Base-by-base conservation (phyloP, 2,329 filamentous ascomycete species). In the Paracorniculantispora psalliotae region DNA sequence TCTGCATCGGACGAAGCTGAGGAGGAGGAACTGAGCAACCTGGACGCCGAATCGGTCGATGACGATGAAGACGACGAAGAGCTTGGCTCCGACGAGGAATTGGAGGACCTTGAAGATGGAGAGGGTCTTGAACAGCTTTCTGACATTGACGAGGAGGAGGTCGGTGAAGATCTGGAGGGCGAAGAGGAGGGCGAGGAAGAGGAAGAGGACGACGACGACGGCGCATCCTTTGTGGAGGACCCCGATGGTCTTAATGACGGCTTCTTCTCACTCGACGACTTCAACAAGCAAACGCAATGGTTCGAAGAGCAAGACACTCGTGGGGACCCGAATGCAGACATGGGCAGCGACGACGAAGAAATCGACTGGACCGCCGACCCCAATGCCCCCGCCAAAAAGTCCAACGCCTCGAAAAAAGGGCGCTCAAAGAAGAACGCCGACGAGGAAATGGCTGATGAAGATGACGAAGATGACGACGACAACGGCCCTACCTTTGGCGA, bases 261-360 rank as follows among this genome's bases (percentile, higher is more conserved):
- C 5, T 99, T 99, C 77, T 99, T 99, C 76, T 96, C 91, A 17
- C 93, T 99, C 67, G 92, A 97, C 67, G 87, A 96, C 61, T 99
- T 99, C 82, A 99, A 99, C 79, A 91, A 88, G 70, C 90, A 96
- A 70, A 91, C 92, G 2, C 91, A 96, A 67, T 89, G 88, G 69
- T 86, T 97, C 51, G 94, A 99, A 73, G 86, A 90, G 63, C 89
- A 92, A 72, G 93, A 97, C 71, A 83, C 84, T 28, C 81, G 83
- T 63, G 91, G 89, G 28, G 90, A 93, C 64, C 84, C 85, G 39
- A 87, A 89, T 66, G 88, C 88, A 59, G 89, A 88, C 62, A 81
- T 80, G 55, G 89, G 83, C 61, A 91, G 87, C 71, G 91, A 96
- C 55, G 91, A 96, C 50, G 91, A 96, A 64, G 88, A 92, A 17